Percentiles rank a stretch among this genome's conserved stretches.
These are phyloP conservation scores for Colletotrichum tabaci DNA, from an alignment of 2,329 filamentous ascomycete genomes.

Conservation along the genomic window DNA sequence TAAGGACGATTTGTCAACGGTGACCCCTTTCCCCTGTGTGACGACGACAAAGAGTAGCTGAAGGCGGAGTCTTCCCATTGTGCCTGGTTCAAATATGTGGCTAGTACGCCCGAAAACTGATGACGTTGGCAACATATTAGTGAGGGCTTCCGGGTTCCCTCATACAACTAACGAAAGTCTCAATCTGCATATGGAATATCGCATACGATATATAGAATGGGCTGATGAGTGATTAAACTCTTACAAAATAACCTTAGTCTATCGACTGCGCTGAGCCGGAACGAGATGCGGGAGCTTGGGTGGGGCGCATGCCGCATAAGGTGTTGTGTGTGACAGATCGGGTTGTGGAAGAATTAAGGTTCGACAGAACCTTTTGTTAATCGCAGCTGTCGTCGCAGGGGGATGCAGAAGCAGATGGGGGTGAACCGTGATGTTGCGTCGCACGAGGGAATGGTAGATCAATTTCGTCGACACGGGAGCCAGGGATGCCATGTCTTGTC, in stretches of 20 bases:
- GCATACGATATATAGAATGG: not conserved
- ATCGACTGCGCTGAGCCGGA: not conserved
- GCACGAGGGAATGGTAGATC: not conserved
- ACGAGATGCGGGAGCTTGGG: not conserved
- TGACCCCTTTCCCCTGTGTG: not conserved
- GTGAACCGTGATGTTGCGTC: not conserved
- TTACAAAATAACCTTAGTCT: not conserved
- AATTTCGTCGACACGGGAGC: not conserved
- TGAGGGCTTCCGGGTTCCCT: not conserved
- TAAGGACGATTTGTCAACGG: not conserved
- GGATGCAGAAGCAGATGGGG: not conserved
- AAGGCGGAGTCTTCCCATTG: not conserved
- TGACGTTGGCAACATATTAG: not conserved
- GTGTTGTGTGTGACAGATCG: not conserved
- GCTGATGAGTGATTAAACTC: not conserved
- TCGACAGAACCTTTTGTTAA: not conserved
- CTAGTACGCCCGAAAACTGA: not conserved
- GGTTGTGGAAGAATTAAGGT: not conserved
- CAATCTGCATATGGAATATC: no score
- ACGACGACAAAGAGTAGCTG: not conserved
- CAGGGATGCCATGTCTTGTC: constrained; percentile 2
- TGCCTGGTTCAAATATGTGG: not conserved
- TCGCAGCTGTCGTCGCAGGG: not conserved
- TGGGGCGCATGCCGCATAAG: not conserved
- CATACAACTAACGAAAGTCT: not conserved